These are phyloP conservation scores for Marasmius oreades DNA, from an alignment of 1,284 basidiomycete species.

Conservation along the genomic window DNA sequence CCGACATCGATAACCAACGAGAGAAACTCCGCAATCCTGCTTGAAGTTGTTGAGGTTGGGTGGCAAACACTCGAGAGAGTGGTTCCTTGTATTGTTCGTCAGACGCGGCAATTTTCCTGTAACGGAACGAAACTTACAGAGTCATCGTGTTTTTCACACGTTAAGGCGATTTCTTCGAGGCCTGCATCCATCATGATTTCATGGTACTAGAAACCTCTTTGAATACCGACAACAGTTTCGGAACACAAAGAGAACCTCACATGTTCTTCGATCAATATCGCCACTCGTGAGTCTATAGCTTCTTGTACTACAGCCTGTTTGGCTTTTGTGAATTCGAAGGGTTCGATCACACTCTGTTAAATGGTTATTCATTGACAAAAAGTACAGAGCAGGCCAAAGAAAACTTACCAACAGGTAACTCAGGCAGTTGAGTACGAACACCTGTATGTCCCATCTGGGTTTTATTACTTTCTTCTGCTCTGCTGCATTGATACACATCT, in stretches of 20 bases:
- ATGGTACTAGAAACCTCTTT: conserved; percentile 49
- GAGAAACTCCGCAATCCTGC: conserved; percentile 58
- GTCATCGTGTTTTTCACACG: conserved; percentile 49
- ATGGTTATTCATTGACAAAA: conserved; percentile 1
- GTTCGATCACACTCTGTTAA: conserved; percentile 63
- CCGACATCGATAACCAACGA: conserved; percentile 62
- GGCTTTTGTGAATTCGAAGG: conserved; percentile 68
- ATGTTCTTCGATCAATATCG: conserved; percentile 75
- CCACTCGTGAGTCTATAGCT: conserved; percentile 63
- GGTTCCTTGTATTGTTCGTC: conserved; percentile 50
- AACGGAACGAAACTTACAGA: conserved; percentile 42
- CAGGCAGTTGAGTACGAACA: conserved; percentile 84
- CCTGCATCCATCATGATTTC: conserved; percentile 74
- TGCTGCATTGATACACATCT: conserved; percentile 68
- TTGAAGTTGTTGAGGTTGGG: conserved; percentile 54
- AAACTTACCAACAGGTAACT: conserved; percentile 69
- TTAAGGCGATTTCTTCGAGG: conserved; percentile 59
- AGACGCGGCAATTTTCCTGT: not conserved
- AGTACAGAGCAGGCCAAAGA: not conserved
- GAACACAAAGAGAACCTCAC: conserved; percentile 45
- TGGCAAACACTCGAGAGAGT: conserved; percentile 59
- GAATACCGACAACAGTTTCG: not conserved
- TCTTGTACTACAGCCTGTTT: conserved; percentile 58
- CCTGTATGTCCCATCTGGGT: conserved; percentile 71
- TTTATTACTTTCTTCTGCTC: conserved; percentile 58